A percentile compares a stretch with the other conserved stretches of the same genome.
Evolutionary conservation across 257 asterid genomes (phyloP).

Genomic region (Mitragyna speciosa): DNA sequence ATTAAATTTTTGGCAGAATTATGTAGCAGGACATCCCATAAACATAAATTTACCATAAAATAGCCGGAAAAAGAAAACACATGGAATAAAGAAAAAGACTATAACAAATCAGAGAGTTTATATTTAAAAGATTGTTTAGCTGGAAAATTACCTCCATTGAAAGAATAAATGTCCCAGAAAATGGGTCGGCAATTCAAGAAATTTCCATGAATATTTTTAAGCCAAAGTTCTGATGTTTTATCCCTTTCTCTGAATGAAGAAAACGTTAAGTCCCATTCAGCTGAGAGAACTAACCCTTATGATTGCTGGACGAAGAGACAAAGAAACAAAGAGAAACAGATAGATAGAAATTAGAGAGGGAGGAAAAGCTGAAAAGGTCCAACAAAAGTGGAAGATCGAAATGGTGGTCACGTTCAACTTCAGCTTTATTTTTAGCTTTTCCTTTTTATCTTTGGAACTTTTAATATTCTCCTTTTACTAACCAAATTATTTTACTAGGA

Average conservation of each 20-base stretch:
- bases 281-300: conserved; percentile 20
- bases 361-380: conserved; percentile 8
- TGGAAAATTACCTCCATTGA: conserved; percentile 40
- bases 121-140: neutral
- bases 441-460: neutral
- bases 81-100: neutral
- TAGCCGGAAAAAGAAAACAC: neutral
- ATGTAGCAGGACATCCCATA: neutral
- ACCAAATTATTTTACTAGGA: neutral
- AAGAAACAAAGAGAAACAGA: conserved; percentile 14
- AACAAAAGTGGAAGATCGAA: conserved; percentile 25
- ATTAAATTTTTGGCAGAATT: neutral
- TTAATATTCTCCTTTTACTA: neutral
- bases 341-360: neutral
- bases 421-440: conserved; percentile 22
- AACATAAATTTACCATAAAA: conserved; percentile 1
- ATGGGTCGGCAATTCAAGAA: conserved; percentile 41
- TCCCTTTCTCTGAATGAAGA: conserved; percentile 17
- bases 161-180: conserved; percentile 28
- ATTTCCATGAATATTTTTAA: conserved; percentile 36
- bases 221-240: conserved; percentile 24
- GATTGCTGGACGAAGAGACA: conserved; percentile 28
- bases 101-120: neutral
- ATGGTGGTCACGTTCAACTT: conserved; percentile 48
- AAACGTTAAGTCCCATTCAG: conserved; percentile 38